phyloP scores from a whole-genome alignment of 768 basidiomycete species.

The Daedalea quercina region DNA sequence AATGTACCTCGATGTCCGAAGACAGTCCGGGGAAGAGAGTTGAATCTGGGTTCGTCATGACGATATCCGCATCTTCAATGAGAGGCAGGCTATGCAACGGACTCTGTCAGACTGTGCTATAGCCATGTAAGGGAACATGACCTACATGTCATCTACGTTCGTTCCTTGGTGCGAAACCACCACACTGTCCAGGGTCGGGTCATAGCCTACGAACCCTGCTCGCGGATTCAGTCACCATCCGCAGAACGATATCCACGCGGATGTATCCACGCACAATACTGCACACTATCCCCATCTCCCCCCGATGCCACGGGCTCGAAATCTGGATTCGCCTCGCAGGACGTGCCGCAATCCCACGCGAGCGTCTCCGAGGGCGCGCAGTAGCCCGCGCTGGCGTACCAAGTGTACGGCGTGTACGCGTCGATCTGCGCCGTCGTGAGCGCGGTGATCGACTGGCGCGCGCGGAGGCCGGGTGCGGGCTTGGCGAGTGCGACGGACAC shows the following conservation, averaged over 20 bases:
- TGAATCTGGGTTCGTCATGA: slow-evolving; percentile 27
- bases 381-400: slow-evolving; percentile 27
- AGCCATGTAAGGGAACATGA: not conserved
- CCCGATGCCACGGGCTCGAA: slow-evolving; percentile 44
- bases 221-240: not conserved
- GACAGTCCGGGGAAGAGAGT: slow-evolving; percentile 45
- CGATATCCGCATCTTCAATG: slow-evolving; percentile 37
- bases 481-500: not conserved
- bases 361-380: slow-evolving; percentile 21
- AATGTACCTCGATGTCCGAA: slow-evolving; percentile 35
- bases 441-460: slow-evolving; percentile 17
- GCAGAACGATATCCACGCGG: too few relatives aligned
- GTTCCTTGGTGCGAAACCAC: slow-evolving; percentile 35
- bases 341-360: slow-evolving; percentile 25
- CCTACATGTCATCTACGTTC: slow-evolving; percentile 25
- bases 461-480: slow-evolving; percentile 2
- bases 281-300: slow-evolving; percentile 34
- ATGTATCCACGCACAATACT: slow-evolving; percentile 34
- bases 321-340: slow-evolving; percentile 40
- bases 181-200: slow-evolving; percentile 28
- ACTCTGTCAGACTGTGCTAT: not conserved
- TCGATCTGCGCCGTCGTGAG: slow-evolving; percentile 20
- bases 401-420: slow-evolving; percentile 23
- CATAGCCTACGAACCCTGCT: slow-evolving; percentile 50
- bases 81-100: slow-evolving; percentile 23